phyloP scores from a whole-genome alignment of 495 filamentous ascomycete species.

The Penicillium silybi region DNA sequence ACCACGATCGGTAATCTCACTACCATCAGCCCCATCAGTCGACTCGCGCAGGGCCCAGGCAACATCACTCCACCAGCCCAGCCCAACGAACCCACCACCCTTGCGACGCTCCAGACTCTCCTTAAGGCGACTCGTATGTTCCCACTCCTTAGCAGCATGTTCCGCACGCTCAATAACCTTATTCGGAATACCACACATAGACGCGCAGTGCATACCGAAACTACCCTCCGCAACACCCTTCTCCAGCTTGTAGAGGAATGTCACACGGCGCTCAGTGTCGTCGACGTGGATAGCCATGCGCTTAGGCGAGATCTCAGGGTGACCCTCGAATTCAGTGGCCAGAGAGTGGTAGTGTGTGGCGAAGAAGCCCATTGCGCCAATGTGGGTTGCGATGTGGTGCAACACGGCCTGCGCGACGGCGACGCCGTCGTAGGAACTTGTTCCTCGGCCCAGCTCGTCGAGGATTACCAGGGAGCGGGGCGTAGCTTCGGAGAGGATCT shows the following conservation, averaged over 20 bases:
- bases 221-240: conserved; percentile 93
- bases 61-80: conserved; percentile 91
- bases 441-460: conserved; percentile 94
- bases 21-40: conserved; percentile 43
- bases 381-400: conserved; percentile 88
- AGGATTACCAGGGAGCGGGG: conserved; percentile 94
- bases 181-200: conserved; percentile 90
- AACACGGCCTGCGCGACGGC: conserved; percentile 95
- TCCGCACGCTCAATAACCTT: conserved; percentile 85
- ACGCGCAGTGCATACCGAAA: conserved; percentile 98
- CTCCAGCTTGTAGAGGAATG: conserved; percentile 95
- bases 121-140: conserved; percentile 85
- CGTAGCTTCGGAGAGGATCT: conserved; percentile 94
- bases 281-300: conserved; percentile 95
- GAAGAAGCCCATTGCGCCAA: conserved; percentile 94
- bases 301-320: conserved; percentile 80
- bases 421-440: conserved; percentile 90
- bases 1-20: conserved; percentile 46
- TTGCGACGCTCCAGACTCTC: conserved; percentile 81
- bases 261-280: conserved; percentile 73
- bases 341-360: conserved; percentile 97
- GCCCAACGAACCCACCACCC: conserved; percentile 70
- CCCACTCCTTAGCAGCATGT: conserved; percentile 87
- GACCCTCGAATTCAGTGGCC: conserved; percentile 79
- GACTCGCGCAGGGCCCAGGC: conserved; percentile 68